Conservation (phyloP, 179 eudicot species). For the Actinidia arguta region DNA sequence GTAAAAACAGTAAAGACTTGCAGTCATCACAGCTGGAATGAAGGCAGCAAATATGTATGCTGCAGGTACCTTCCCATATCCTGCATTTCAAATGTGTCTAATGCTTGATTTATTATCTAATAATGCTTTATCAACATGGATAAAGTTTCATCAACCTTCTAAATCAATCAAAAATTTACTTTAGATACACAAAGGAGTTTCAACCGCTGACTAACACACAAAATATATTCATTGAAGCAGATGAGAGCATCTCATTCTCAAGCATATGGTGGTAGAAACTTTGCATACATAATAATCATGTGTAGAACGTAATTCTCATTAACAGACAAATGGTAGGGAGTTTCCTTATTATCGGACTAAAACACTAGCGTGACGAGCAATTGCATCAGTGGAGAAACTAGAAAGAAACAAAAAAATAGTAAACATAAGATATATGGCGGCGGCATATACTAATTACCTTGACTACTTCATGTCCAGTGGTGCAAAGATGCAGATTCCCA, state of each 20-base stretch:
- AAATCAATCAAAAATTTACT: background rate
- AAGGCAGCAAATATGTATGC: constrained; percentile 22
- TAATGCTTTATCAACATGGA: no score
- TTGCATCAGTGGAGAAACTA: background rate
- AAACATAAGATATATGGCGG: no score
- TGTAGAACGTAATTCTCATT: background rate
- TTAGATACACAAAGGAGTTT: background rate
- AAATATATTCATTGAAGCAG: background rate
- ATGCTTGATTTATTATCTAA: background rate
- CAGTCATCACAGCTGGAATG: constrained; percentile 30
- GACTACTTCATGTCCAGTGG: constrained; percentile 38
- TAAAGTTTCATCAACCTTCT: constrained; percentile 7
- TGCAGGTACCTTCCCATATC: constrained; percentile 34
- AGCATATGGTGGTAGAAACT: background rate
- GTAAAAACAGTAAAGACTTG: constrained; percentile 29
- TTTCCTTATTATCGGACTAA: background rate
- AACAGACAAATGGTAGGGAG: background rate
- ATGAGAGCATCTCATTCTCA: background rate
- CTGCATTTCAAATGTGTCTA: constrained; percentile 13
- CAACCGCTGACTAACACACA: background rate
- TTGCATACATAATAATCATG: background rate
- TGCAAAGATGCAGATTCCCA: constrained; percentile 37
- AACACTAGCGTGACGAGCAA: no score
- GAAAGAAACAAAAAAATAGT: no score
- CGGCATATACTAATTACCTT: constrained; percentile 26